Percentiles rank a stretch among this genome's conserved stretches.
Conservation (phyloP, 2,329 filamentous ascomycete genomes). For the Fusarium aywerte region DNA sequence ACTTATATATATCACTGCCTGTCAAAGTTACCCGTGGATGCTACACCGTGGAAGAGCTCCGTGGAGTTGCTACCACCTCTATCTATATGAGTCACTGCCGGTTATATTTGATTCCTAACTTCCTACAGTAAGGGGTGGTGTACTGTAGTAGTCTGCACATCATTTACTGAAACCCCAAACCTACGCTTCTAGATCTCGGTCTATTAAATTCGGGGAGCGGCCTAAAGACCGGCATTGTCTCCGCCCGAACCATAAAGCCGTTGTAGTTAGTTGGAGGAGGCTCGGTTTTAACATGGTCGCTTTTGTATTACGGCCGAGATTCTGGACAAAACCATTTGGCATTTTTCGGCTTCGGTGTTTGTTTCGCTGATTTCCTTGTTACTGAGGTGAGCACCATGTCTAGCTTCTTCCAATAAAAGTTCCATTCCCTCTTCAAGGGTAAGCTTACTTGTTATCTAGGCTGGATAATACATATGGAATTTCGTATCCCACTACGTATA, state of each 20-base stretch:
- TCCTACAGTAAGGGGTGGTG: neutral
- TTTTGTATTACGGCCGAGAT: neutral
- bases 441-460: slow-evolving; percentile 1
- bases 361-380: neutral
- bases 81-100: neutral
- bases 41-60: neutral
- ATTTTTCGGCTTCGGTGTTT: neutral
- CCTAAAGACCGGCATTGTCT: neutral
- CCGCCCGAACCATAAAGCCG: neutral
- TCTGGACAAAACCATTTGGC: neutral
- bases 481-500: slow-evolving; percentile 12
- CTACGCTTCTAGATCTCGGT: slow-evolving; percentile 1
- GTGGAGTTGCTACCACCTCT: neutral
- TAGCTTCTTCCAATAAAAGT: neutral
- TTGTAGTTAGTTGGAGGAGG: neutral
- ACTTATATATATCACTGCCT: neutral
- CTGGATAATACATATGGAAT: slow-evolving; percentile 9
- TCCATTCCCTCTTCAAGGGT: neutral
- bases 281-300: slow-evolving; percentile 1
- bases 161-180: neutral
- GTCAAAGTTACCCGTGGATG: neutral
- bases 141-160: neutral
- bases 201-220: neutral
- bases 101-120: neutral
- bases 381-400: neutral